Conservation (phyloP, 1,284 basidiomycete species). For the Apiotrichum gracile region DNA sequence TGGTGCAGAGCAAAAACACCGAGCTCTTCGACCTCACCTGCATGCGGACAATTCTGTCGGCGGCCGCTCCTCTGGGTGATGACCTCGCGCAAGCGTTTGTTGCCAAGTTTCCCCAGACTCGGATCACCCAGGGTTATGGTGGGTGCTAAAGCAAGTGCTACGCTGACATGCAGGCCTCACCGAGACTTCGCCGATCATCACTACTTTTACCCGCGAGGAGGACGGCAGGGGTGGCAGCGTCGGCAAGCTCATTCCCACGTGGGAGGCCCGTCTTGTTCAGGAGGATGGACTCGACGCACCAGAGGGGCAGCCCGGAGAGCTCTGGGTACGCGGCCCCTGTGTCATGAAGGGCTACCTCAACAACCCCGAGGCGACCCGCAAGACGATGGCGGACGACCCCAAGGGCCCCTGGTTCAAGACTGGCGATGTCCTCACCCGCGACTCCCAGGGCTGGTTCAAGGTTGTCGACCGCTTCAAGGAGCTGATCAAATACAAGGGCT, state of each 20-base stretch:
- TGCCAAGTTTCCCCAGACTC: conserved; percentile 20
- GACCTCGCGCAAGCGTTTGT: conserved; percentile 31
- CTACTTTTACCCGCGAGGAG: conserved; percentile 25
- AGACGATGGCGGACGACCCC: conserved; percentile 38
- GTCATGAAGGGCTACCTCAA: conserved; percentile 71
- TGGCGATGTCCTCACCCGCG: conserved; percentile 61
- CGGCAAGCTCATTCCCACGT: conserved; percentile 68
- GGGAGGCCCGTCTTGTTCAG: conserved; percentile 66
- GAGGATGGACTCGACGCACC: conserved; percentile 46
- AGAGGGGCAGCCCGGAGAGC: conserved; percentile 64
- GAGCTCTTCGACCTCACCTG: conserved; percentile 64
- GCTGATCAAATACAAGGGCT: conserved; percentile 66
- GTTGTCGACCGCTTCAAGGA: conserved; percentile 59
- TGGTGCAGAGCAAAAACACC: conserved; percentile 53
- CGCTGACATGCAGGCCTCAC: conserved; percentile 33
- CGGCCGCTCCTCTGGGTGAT: conserved; percentile 71
- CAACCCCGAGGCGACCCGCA: conserved; percentile 61
- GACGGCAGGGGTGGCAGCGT: conserved; percentile 55
- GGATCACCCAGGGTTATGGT: conserved; percentile 47
- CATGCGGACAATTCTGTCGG: conserved; percentile 60
- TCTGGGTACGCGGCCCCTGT: conserved; percentile 70
- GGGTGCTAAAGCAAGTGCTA: neutral
- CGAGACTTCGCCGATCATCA: conserved; percentile 48
- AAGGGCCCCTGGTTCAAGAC: conserved; percentile 70
- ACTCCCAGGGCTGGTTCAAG: conserved; percentile 54